Percentiles rank a stretch among this genome's conserved stretches.
These are phyloP conservation scores for Phialophora macrospora DNA, from an alignment of 2,329 filamentous ascomycete species.

Conservation along the genomic window DNA sequence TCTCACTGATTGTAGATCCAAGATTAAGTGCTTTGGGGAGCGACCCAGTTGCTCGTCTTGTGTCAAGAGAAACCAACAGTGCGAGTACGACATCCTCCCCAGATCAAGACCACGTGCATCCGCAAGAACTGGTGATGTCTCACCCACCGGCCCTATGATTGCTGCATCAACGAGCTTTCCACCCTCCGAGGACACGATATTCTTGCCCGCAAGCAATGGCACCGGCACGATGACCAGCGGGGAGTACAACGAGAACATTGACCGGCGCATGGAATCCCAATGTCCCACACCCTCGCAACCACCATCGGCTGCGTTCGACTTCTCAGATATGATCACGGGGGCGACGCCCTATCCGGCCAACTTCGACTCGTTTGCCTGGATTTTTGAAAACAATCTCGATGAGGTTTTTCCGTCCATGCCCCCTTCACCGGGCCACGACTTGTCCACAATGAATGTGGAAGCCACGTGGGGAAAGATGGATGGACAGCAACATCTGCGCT, in stretches of 20 bases:
- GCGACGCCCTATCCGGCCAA: neutral
- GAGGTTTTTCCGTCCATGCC: conserved; percentile 1
- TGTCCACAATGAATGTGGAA: neutral
- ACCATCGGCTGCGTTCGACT: neutral
- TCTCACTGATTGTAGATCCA: neutral
- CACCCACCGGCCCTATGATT: neutral
- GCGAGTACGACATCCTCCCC: neutral
- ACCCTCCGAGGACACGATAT: neutral
- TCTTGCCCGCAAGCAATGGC: neutral
- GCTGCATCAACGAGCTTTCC: neutral
- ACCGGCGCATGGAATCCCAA: neutral
- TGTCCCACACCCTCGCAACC: neutral
- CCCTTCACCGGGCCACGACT: conserved; percentile 1
- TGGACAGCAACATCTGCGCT: neutral
- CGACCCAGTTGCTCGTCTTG: neutral
- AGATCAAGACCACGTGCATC: neutral
- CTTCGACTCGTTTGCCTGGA: conserved; percentile 2
- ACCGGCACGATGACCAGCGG: neutral
- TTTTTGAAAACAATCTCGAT: conserved; percentile 1
- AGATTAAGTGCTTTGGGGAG: conserved; percentile 3
- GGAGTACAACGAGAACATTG: neutral
- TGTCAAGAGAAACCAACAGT: neutral
- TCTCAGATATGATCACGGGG: neutral
- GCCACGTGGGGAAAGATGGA: neutral
- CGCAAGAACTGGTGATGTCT: neutral